These are phyloP conservation scores for Solanum rostratum DNA, from an alignment of 257 asterid genomes.

Conservation along the genomic window DNA sequence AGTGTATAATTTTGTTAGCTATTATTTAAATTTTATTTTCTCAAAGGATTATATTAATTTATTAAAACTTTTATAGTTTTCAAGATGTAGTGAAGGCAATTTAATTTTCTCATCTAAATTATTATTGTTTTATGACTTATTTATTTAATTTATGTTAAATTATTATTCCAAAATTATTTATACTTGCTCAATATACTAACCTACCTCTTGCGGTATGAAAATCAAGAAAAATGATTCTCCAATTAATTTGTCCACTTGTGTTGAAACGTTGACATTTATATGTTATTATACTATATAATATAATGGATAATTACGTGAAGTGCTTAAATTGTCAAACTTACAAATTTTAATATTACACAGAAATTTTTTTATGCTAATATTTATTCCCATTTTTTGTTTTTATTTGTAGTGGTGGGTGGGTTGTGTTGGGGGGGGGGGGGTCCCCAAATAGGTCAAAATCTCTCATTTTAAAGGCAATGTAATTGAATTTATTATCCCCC, in stretches of 20 bases:
- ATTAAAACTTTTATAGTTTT: not conserved
- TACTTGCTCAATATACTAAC: not conserved
- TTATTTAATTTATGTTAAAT: not conserved
- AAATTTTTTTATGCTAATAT: not conserved
- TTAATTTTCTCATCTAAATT: not conserved
- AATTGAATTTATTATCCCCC: not conserved
- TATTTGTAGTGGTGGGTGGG: not conserved
- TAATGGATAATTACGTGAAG: not conserved
- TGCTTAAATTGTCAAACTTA: not conserved
- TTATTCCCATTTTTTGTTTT: not conserved
- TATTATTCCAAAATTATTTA: not conserved
- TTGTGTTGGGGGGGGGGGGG: no score
- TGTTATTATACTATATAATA: not conserved
- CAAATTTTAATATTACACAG: not conserved
- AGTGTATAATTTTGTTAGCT: not conserved
- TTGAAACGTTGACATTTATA: not conserved
- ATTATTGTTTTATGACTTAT: not conserved
- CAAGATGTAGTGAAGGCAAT: not conserved
- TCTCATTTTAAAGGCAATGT: not conserved
- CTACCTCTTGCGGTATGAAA: not conserved
- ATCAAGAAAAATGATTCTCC: not conserved
- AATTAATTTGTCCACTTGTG: not conserved
- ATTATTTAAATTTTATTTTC: not conserved
- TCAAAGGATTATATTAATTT: not conserved
- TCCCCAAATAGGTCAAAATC: not conserved